Evolutionary conservation across 1,284 basidiomycete genomes (phyloP), one percentile per base, ranked within the genome.

Genomic region (Cryptococcus floricola): DNA sequence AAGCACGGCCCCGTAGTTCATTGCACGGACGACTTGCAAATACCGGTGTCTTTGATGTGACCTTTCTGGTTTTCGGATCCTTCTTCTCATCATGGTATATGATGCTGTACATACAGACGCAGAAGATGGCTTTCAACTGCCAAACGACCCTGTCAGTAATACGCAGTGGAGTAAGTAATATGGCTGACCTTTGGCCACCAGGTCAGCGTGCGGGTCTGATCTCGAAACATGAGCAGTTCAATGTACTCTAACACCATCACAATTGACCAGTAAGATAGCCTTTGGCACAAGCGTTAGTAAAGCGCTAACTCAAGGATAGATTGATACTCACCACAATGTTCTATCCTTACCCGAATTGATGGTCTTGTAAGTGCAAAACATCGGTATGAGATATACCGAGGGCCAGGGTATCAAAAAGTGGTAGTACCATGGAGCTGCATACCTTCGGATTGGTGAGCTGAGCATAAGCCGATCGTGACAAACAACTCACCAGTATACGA

Each of bases 121-220:
- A 65, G 27, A 63, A 58, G 2, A 65, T 44, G 2, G 61, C 54
- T 56, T 68, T 70, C 48, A 70, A 48, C 68, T 70, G 48, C 46
- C 41, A 44, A 10, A 13, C 44, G 31, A 13, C 38, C 39, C 39
- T 47, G 41, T 28, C 28, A 28, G 25, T 48, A 6, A 41, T 27
- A 28, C 10, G 16, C 13, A 37, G 44, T 6, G 6, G 12, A 16
- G 23, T 5, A 4, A 41, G 8, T 5, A 31, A 18, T 46, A 34
- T 16, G 12, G 12, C 67, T 55, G 25, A 70, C 69, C 44, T 60
- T 62, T 2, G 68, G 69, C 64, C 65, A 69, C 64, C 64, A 65
- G 27, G 61, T 50, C 39, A 69, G 37, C 5, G 62, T 47, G 25
- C 61, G 37, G 7, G 52, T 54, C 39, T 57, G 54, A 45, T 65